A percentile compares a stretch with the other conserved stretches of the same genome.
phyloP scores from a whole-genome alignment of 805 yeast species.

The Myxozyma geophila region DNA sequence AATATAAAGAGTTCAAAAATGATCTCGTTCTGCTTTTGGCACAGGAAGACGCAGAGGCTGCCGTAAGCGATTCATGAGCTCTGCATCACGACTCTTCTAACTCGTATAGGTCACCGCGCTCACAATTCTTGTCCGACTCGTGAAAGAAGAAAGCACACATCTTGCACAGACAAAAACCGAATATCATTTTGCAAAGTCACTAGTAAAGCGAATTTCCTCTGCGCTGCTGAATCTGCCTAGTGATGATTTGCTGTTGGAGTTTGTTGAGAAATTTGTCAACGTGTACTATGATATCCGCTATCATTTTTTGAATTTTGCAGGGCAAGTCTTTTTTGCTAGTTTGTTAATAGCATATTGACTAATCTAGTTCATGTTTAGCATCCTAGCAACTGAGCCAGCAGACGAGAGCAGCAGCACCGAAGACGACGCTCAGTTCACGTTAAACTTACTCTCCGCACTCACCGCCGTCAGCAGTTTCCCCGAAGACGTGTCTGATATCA shows the following conservation, averaged over 20 bases:
- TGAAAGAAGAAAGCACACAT: slow-evolving; percentile 56
- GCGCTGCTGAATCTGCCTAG: slow-evolving; percentile 44
- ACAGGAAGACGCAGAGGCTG: slow-evolving; percentile 49
- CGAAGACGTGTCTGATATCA: slow-evolving; percentile 35
- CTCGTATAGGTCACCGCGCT: slow-evolving; percentile 32
- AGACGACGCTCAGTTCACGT: slow-evolving; percentile 22
- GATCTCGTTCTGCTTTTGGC: slow-evolving; percentile 52
- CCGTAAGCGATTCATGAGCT: slow-evolving; percentile 47
- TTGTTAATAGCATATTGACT: slow-evolving; percentile 44
- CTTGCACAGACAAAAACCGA: slow-evolving; percentile 58
- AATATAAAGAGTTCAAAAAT: slow-evolving; percentile 60
- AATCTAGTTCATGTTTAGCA: slow-evolving; percentile 21
- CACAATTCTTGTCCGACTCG: slow-evolving; percentile 50
- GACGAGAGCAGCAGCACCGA: not conserved
- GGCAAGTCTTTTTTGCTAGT: not conserved
- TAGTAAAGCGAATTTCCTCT: slow-evolving; percentile 51
- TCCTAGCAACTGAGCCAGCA: not conserved
- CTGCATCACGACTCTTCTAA: slow-evolving; percentile 48
- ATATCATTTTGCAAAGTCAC: slow-evolving; percentile 65
- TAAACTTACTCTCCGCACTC: slow-evolving; percentile 36
- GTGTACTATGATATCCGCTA: slow-evolving; percentile 78
- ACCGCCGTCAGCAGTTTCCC: slow-evolving; percentile 37
- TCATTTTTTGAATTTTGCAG: slow-evolving; percentile 63
- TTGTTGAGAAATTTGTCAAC: slow-evolving; percentile 57
- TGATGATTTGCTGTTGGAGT: slow-evolving; percentile 56